These are phyloP conservation scores for Salinomyces thailandicus DNA, from an alignment of 2,329 filamentous ascomycete species.

Conservation along the genomic window DNA sequence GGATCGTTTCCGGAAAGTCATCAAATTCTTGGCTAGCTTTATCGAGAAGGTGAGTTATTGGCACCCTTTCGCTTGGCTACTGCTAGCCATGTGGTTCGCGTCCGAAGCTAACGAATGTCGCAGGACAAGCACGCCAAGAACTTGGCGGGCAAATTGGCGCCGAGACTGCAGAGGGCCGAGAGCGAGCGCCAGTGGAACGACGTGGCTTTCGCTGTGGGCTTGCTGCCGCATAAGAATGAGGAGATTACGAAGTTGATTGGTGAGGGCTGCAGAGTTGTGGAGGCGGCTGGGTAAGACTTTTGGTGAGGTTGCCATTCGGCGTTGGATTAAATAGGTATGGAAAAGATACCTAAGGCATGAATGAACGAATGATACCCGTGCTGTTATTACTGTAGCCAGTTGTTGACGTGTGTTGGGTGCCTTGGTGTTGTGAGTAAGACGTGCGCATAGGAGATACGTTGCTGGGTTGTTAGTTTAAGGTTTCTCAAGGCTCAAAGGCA, in stretches of 20 bases:
- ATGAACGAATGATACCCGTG: no score
- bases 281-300: constrained; percentile 27
- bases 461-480: no score
- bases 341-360: no score
- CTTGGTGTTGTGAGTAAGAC: no score
- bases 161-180: constrained; percentile 73
- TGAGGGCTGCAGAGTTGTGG: constrained; percentile 56
- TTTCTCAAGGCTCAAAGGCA: no score
- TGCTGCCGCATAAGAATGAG: constrained; percentile 88
- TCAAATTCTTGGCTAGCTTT: constrained; percentile 89
- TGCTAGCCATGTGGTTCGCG: background rate
- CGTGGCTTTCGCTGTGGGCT: constrained; percentile 79
- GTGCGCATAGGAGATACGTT: no score
- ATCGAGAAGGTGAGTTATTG: constrained; percentile 72
- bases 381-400: no score
- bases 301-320: no score
- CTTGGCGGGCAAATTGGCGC: constrained; percentile 82
- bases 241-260: constrained; percentile 68
- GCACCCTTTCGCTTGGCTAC: background rate
- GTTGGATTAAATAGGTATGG: no score
- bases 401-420: no score
- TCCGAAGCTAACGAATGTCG: constrained; percentile 1
- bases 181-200: constrained; percentile 96
- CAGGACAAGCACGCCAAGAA: constrained; percentile 97
- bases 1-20: constrained; percentile 72